Evolutionary conservation across 768 basidiomycete genomes (phyloP).

Genomic region (Leccinum subtestaceum): DNA sequence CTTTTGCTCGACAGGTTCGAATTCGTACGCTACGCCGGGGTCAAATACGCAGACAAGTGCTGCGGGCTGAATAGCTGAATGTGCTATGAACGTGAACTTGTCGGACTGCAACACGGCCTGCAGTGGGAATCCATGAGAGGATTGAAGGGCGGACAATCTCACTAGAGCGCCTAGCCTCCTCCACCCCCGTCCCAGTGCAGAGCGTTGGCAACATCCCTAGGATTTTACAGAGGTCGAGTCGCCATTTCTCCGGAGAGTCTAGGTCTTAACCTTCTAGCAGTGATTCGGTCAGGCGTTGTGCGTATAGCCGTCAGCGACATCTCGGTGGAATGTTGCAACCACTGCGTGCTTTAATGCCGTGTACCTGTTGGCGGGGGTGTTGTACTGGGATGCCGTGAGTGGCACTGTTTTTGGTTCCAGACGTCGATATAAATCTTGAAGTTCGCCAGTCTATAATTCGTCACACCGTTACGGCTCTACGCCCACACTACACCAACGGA

Average conservation of each 20-base stretch:
- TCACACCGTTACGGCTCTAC: constrained; percentile 16
- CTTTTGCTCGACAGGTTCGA: too few relatives aligned
- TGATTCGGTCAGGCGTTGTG: constrained; percentile 36
- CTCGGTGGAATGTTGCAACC: constrained; percentile 47
- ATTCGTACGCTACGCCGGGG: too few relatives aligned
- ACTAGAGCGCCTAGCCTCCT: constrained; percentile 59
- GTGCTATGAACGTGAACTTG: constrained; percentile 41
- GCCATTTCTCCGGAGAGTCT: not conserved
- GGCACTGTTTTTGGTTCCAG: constrained; percentile 14
- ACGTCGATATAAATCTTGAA: constrained; percentile 39
- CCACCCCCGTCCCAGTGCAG: constrained; percentile 45
- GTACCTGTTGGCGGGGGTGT: constrained; percentile 43
- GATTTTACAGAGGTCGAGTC: constrained; percentile 61
- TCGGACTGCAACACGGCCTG: constrained; percentile 64
- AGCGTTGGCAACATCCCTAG: constrained; percentile 60
- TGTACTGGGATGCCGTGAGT: constrained; percentile 50
- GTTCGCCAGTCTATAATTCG: constrained; percentile 30
- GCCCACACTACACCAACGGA: constrained; percentile 41
- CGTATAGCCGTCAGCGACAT: constrained; percentile 40
- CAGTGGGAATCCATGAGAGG: constrained; percentile 53
- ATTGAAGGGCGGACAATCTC: constrained; percentile 62
- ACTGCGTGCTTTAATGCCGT: constrained; percentile 43
- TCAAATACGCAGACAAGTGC: too few relatives aligned
- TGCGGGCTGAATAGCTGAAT: too few relatives aligned
- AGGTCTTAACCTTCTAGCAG: constrained; percentile 17